Conservation (phyloP, 495 filamentous ascomycete genomes). For the Trypethelium eluteriae region DNA sequence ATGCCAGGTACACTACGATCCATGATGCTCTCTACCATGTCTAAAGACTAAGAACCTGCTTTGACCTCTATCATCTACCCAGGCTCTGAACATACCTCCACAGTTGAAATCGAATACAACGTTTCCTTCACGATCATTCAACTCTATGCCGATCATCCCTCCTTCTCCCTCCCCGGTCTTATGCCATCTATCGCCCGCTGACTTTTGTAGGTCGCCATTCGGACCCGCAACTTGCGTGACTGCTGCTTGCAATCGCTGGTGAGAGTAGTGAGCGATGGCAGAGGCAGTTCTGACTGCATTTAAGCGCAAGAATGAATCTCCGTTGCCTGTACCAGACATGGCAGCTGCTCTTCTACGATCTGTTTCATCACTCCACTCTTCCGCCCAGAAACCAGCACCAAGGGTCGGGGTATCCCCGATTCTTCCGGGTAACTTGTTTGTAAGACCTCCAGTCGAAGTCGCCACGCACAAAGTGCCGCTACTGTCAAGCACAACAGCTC, state of each 20-base stretch:
- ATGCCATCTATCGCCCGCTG: constrained; percentile 69
- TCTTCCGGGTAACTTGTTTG: constrained; percentile 77
- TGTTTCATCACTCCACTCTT: constrained; percentile 55
- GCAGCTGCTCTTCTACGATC: constrained; percentile 42
- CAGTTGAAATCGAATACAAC: constrained; percentile 78
- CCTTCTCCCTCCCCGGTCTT: constrained; percentile 73
- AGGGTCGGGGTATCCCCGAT: constrained; percentile 84
- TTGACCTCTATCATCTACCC: constrained; percentile 57
- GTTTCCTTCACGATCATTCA: constrained; percentile 42
- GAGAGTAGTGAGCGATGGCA: constrained; percentile 62
- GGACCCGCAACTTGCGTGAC: constrained; percentile 58
- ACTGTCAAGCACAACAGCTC: constrained; percentile 69
- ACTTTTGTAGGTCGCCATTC: constrained; percentile 65
- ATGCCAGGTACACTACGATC: too few species aligned
- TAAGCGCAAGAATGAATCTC: constrained; percentile 75
- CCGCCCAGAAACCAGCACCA: constrained; percentile 86
- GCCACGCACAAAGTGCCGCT: constrained; percentile 67
- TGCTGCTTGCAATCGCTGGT: constrained; percentile 37
- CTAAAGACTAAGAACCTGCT: constrained; percentile 58
- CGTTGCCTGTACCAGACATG: constrained; percentile 81
- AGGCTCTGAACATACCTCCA: constrained; percentile 82
- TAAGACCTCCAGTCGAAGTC: constrained; percentile 81
- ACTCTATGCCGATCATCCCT: constrained; percentile 82
- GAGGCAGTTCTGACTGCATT: constrained; percentile 65
- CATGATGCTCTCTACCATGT: constrained; percentile 17